Evolutionary conservation across 306 rosid species (phyloP).

Genomic region (Cyamopsis tetragonoloba): DNA sequence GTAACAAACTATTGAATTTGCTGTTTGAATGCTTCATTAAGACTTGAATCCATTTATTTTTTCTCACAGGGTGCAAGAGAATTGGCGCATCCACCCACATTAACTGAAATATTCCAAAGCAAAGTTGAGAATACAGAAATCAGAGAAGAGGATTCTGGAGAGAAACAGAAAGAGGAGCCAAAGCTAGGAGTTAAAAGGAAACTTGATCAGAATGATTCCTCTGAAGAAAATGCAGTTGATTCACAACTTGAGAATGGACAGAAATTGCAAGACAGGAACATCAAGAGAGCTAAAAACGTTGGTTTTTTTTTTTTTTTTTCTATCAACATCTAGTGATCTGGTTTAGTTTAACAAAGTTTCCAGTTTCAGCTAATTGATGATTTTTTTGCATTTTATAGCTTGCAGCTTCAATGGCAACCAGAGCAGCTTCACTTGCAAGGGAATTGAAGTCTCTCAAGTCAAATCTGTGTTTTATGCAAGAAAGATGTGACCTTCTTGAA

Average conservation of each 20-base stretch:
- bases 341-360: background rate
- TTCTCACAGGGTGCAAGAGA: constrained; percentile 67
- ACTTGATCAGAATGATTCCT: constrained; percentile 44
- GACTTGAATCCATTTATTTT: background rate
- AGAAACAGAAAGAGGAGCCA: constrained; percentile 36
- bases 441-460: constrained; percentile 73
- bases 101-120: constrained; percentile 68
- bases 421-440: constrained; percentile 74
- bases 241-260: constrained; percentile 35
- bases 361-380: constrained; percentile 14
- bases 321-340: background rate
- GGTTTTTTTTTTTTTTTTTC: constrained; percentile 6
- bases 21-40: no score
- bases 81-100: constrained; percentile 73
- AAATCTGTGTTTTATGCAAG: constrained; percentile 76
- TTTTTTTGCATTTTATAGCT: constrained; percentile 39
- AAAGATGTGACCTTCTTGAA: constrained; percentile 66
- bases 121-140: constrained; percentile 36
- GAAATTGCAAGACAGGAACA: constrained; percentile 41
- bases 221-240: constrained; percentile 46
- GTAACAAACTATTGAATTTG: no score
- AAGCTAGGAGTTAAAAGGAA: constrained; percentile 66
- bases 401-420: constrained; percentile 86
- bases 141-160: constrained; percentile 37
- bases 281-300: constrained; percentile 82